phyloP scores from a whole-genome alignment of 192 early-diverging fungal species.

The Backusella morwellensis region DNA sequence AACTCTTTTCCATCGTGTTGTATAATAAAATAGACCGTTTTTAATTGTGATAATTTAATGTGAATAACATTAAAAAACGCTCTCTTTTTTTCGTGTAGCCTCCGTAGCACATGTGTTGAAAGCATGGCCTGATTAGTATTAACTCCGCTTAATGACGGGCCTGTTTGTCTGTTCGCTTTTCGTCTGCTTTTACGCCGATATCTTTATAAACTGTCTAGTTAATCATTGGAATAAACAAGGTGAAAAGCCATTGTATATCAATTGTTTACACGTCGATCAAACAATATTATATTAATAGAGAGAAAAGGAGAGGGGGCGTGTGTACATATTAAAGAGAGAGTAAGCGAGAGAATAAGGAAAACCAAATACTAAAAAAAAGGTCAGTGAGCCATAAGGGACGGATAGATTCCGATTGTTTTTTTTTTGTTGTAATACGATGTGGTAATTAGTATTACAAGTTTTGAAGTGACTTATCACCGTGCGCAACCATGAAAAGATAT shows the following conservation, averaged over 20 bases:
- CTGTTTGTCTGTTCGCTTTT: neutral
- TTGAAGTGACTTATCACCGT: slow-evolving; percentile 6
- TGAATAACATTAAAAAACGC: neutral
- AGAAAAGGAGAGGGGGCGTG: neutral
- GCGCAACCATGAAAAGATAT: neutral
- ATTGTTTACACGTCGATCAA: neutral
- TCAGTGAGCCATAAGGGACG: neutral
- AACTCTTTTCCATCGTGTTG: neutral
- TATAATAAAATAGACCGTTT: neutral
- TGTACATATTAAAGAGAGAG: neutral
- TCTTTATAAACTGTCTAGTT: neutral
- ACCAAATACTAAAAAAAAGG: neutral
- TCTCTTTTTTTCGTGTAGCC: neutral
- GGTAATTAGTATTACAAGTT: neutral
- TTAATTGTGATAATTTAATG: neutral
- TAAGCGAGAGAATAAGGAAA: neutral
- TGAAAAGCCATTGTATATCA: neutral
- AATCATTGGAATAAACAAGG: neutral
- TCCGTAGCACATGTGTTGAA: slow-evolving; percentile 3
- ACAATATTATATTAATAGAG: neutral
- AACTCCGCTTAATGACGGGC: neutral
- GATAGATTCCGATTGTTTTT: neutral
- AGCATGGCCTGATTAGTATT: slow-evolving; percentile 6
- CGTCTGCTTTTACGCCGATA: neutral
- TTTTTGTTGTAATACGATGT: neutral